These are phyloP conservation scores for Beta vulgaris DNA, from an alignment of 148 eudicot species.

Conservation along the genomic window DNA sequence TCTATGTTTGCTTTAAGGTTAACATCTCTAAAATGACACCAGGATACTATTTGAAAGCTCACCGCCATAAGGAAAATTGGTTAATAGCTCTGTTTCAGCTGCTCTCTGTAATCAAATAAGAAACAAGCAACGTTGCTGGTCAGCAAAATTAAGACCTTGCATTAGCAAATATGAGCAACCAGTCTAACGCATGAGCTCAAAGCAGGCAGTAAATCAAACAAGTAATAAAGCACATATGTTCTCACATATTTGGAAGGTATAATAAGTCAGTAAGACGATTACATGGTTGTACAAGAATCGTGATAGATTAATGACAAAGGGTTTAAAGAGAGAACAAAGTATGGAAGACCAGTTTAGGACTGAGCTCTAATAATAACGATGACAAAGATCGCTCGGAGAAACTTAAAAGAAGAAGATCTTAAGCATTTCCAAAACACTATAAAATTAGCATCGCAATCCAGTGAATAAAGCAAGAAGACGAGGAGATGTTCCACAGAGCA, in stretches of 20 bases:
- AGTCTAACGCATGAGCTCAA: not conserved
- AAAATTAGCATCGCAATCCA: not conserved
- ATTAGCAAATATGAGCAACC: not conserved
- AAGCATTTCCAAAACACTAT: not conserved
- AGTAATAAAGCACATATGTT: not conserved
- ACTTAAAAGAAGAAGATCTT: not conserved
- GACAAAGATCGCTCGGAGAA: not conserved
- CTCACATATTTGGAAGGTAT: not conserved
- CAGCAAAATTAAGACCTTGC: not conserved
- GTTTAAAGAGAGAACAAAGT: not conserved
- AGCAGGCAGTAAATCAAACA: not conserved
- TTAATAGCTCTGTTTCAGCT: constrained; percentile 77
- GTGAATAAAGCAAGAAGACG: not conserved
- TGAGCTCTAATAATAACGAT: not conserved
- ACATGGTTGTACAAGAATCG: not conserved
- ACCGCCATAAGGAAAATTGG: constrained; percentile 89
- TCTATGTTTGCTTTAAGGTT: not conserved
- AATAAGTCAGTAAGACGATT: not conserved
- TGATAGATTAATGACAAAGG: not conserved
- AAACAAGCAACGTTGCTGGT: not conserved
- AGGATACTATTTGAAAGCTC: constrained; percentile 16
- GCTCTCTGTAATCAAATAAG: constrained; percentile 53
- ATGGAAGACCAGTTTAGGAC: not conserved
- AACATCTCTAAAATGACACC: not conserved
- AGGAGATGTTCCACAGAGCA: not conserved